Conservation (phyloP, 2,329 filamentous ascomycete genomes). For the Alternaria sp. region DNA sequence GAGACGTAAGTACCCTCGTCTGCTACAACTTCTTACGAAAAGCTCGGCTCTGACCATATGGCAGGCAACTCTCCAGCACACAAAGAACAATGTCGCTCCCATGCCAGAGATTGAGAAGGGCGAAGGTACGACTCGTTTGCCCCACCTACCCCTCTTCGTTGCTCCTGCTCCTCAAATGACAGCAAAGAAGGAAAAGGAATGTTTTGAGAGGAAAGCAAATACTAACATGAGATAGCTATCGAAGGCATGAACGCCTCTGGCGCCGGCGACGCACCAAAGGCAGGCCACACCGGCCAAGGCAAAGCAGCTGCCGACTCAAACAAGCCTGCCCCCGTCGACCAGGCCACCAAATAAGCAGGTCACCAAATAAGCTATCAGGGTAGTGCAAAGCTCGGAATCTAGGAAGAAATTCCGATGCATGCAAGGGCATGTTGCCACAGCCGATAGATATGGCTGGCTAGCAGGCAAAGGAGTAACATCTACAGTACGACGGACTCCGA, state of each 20-base stretch:
- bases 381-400: not conserved
- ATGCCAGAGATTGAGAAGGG: conserved; percentile 51
- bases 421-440: not conserved
- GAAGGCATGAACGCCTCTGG: conserved; percentile 48
- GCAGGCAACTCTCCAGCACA: conserved; percentile 45
- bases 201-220: not conserved
- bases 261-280: conserved; percentile 35
- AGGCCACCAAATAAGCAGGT: conserved; percentile 31
- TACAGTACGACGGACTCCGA: not conserved
- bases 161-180: not conserved
- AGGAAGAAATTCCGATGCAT: conserved; percentile 2
- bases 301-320: conserved; percentile 22
- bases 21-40: not conserved
- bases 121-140: conserved; percentile 35
- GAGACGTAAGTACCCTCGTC: conserved; percentile 36
- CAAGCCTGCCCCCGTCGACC: conserved; percentile 30
- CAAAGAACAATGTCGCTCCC: conserved; percentile 51
- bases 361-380: conserved; percentile 21
- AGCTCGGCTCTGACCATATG: not conserved
- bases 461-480: conserved; percentile 1
- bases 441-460: not conserved
- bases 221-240: conserved; percentile 27
- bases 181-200: conserved; percentile 7
- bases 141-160: not conserved
- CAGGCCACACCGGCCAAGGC: conserved; percentile 27